Evolutionary conservation across 2,329 filamentous ascomycete genomes (phyloP).

Genomic region (Aspergillus candidus): DNA sequence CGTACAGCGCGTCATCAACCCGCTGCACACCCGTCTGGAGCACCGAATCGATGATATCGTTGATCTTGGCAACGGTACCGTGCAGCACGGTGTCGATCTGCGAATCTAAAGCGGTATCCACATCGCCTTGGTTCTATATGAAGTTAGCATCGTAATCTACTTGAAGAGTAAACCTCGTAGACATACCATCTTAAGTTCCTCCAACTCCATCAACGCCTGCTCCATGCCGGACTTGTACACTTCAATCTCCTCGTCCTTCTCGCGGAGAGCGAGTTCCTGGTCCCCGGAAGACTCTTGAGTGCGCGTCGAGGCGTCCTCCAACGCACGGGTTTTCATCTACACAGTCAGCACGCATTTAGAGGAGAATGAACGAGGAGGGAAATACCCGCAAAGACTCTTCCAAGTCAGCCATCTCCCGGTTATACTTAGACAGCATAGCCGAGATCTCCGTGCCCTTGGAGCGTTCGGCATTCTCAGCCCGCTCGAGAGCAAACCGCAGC

Average conservation of each 20-base stretch:
- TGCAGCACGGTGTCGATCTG: constrained; percentile 87
- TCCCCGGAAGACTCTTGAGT: constrained; percentile 76
- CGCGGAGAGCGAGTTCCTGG: constrained; percentile 74
- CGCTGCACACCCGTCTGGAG: constrained; percentile 86
- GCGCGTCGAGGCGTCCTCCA: constrained; percentile 77
- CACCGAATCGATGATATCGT: constrained; percentile 95
- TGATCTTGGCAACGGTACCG: constrained; percentile 84
- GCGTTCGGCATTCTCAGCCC: constrained; percentile 84
- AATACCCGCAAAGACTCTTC: constrained; percentile 71
- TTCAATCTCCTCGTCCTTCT: constrained; percentile 96
- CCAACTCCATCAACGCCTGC: constrained; percentile 85
- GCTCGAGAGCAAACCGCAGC: constrained; percentile 82
- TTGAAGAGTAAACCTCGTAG: not conserved
- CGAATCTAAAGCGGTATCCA: constrained; percentile 75
- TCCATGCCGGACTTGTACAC: constrained; percentile 99
- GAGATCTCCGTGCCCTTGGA: constrained; percentile 94
- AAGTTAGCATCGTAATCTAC: not conserved
- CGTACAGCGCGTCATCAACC: constrained; percentile 93
- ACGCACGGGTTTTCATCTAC: constrained; percentile 76
- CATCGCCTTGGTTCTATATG: constrained; percentile 59
- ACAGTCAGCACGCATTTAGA: constrained; percentile 7
- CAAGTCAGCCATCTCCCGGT: constrained; percentile 92
- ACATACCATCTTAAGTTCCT: constrained; percentile 65
- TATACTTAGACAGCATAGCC: constrained; percentile 90
- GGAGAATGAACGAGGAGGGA: not conserved